Conservation (phyloP, 2,329 filamentous ascomycete species). For the Colletotrichum neosansevieriae region DNA sequence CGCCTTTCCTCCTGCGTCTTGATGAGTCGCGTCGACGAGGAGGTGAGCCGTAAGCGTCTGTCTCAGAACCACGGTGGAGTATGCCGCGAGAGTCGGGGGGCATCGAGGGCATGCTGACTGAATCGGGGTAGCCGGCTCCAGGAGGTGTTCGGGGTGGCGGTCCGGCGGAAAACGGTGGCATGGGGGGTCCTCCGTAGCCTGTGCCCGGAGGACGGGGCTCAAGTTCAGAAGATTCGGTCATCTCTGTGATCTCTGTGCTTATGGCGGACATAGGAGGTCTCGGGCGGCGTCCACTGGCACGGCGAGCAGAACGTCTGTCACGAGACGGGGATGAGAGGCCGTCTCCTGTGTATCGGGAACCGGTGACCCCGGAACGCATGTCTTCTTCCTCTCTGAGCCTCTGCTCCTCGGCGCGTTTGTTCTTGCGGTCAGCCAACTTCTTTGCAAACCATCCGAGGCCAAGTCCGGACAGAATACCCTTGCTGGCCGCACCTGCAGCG, state of each 20-base stretch:
- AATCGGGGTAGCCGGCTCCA: constrained; percentile 43
- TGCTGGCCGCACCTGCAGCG: constrained; percentile 62
- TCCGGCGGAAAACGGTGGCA: constrained; percentile 51
- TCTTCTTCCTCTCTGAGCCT: constrained; percentile 62
- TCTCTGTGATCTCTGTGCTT: constrained; percentile 39
- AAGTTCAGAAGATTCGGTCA: constrained; percentile 53
- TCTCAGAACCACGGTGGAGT: constrained; percentile 55
- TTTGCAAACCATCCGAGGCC: constrained; percentile 78
- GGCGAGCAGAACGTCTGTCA: constrained; percentile 44
- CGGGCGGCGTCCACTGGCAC: constrained; percentile 44
- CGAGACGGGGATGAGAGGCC: constrained; percentile 63
- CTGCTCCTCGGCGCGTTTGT: constrained; percentile 62
- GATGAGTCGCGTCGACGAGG: constrained; percentile 59
- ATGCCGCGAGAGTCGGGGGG: constrained; percentile 61
- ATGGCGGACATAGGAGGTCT: constrained; percentile 43
- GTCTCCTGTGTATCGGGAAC: constrained; percentile 78
- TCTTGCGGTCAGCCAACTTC: constrained; percentile 69
- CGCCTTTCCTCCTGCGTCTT: constrained; percentile 59
- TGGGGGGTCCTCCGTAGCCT: constrained; percentile 49
- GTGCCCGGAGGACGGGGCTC: constrained; percentile 53
- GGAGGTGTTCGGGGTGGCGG: constrained; percentile 55
- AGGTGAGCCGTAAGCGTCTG: constrained; percentile 57
- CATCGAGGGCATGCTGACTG: constrained; percentile 59
- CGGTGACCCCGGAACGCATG: constrained; percentile 68
- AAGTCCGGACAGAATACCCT: constrained; percentile 70